A percentile compares a stretch with the other conserved stretches of the same genome.
phyloP scores from a whole-genome alignment of 108 stramenopile genomes.

The Stephanodiscus triporus region DNA sequence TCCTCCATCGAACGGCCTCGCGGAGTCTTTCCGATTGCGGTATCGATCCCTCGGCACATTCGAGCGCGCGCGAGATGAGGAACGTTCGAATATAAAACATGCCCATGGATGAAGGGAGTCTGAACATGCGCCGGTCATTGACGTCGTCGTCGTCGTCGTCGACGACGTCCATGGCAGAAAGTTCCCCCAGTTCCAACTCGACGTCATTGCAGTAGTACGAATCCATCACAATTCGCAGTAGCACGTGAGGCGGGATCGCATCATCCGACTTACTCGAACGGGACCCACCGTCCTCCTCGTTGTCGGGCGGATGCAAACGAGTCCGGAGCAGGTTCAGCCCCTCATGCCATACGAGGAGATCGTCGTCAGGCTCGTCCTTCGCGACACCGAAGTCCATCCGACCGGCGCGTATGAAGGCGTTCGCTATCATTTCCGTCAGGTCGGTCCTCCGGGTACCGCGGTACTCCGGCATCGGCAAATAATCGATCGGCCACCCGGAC shows the following conservation, averaged over 20 bases:
- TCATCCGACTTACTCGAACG: background rate
- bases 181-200: background rate
- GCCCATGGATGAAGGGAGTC: slow-evolving; percentile 19
- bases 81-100: slow-evolving; percentile 37
- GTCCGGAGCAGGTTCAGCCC: background rate
- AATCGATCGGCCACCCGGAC: background rate
- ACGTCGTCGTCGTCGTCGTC: background rate
- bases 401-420: background rate
- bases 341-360: slow-evolving; percentile 11
- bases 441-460: background rate
- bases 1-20: slow-evolving; percentile 27
- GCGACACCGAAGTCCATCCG: background rate
- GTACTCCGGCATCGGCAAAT: background rate
- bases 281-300: too few species aligned
- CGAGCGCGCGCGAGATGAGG: slow-evolving; percentile 23
- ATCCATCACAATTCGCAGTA: slow-evolving; percentile 29
- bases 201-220: slow-evolving; percentile 28
- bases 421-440: background rate
- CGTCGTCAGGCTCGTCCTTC: background rate
- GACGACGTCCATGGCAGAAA: too few species aligned
- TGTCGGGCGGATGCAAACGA: background rate
- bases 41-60: slow-evolving; percentile 21
- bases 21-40: slow-evolving; percentile 4
- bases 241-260: slow-evolving; percentile 23
- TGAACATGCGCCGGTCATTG: background rate